Evolutionary conservation across 768 basidiomycete genomes (phyloP).

Genomic region (Candolleomyces aberdarensis): DNA sequence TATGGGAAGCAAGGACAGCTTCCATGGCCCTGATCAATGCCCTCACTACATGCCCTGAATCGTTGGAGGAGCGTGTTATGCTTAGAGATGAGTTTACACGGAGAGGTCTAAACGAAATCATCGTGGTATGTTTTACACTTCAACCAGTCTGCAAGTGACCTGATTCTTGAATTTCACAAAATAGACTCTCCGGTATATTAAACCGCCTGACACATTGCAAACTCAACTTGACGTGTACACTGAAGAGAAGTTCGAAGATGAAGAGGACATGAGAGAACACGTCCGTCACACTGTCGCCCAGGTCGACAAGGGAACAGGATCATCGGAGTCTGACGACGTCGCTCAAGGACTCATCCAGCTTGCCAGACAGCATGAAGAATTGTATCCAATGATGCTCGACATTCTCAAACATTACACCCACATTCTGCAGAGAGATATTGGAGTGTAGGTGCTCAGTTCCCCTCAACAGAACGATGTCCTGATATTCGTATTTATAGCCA

Average conservation of each 20-base stretch:
- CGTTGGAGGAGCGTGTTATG: slow-evolving; percentile 73
- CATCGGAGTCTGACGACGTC: slow-evolving; percentile 48
- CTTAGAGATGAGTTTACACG: slow-evolving; percentile 82
- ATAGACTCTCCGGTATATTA: slow-evolving; percentile 71
- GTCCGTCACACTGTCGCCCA: slow-evolving; percentile 33
- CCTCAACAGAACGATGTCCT: background rate
- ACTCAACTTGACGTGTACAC: slow-evolving; percentile 78
- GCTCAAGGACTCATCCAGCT: slow-evolving; percentile 60
- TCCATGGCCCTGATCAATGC: slow-evolving; percentile 80
- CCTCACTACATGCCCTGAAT: slow-evolving; percentile 69
- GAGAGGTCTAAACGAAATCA: slow-evolving; percentile 77
- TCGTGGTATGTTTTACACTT: slow-evolving; percentile 60
- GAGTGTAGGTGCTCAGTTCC: slow-evolving; percentile 46
- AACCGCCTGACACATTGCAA: slow-evolving; percentile 70
- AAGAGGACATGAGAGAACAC: slow-evolving; percentile 76
- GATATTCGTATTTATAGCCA: slow-evolving; percentile 37
- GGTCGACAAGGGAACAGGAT: slow-evolving; percentile 29
- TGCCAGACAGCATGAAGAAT: slow-evolving; percentile 58
- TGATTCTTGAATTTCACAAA: background rate
- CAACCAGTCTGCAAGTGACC: background rate
- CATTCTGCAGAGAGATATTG: slow-evolving; percentile 57
- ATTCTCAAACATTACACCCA: slow-evolving; percentile 54
- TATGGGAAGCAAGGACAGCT: slow-evolving; percentile 81
- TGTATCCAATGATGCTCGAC: slow-evolving; percentile 60
- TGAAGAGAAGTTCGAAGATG: slow-evolving; percentile 90